Evolutionary conservation across 768 basidiomycete genomes (phyloP).

Genomic region (Auriscalpium vulgare): DNA sequence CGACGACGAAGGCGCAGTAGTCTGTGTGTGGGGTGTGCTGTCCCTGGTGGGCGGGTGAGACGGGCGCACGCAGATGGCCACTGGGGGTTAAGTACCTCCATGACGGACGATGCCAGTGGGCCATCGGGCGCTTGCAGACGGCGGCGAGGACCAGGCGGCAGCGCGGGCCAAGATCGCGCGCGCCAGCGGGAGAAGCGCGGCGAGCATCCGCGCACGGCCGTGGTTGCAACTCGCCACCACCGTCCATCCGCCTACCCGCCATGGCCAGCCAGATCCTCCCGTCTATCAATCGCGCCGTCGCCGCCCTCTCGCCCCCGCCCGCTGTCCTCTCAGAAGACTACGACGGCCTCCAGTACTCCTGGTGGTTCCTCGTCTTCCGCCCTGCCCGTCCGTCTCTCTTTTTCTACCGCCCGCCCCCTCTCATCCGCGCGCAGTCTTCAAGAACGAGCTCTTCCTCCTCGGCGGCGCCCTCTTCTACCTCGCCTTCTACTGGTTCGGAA

Average conservation of each 20-base stretch:
- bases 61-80: no score
- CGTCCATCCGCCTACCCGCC: neutral
- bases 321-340: constrained; percentile 51
- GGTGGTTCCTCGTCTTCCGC: constrained; percentile 72
- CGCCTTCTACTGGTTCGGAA: constrained; percentile 51
- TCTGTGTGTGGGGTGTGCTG: constrained; percentile 37
- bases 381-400: constrained; percentile 52
- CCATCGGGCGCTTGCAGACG: no score
- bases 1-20: constrained; percentile 52
- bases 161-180: no score
- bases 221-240: no score
- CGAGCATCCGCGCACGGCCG: no score
- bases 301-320: constrained; percentile 38
- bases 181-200: no score
- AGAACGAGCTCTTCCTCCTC: constrained; percentile 54
- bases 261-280: neutral
- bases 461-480: constrained; percentile 48
- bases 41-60: neutral
- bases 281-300: constrained; percentile 23
- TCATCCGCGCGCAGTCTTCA: constrained; percentile 40
- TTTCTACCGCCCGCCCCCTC: constrained; percentile 2
- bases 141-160: no score
- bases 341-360: constrained; percentile 65
- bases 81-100: no score
- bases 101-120: no score